Base-by-base conservation (phyloP, 2,329 filamentous ascomycete species). In the Aspergillus floridensis region DNA sequence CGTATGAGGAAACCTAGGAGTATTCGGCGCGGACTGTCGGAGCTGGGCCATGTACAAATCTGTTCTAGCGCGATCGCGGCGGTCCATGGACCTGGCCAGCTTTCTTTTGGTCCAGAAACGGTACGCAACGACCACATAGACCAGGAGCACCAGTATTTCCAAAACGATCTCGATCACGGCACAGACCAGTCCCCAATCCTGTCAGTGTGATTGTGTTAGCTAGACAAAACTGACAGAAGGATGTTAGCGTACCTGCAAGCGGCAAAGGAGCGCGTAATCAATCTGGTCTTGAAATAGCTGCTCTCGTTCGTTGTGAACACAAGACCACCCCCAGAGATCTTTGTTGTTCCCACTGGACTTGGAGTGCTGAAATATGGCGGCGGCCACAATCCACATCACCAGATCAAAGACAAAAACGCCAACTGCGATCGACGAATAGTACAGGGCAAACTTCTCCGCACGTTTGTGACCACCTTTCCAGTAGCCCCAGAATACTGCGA, bases 261-360 rank as follows among this genome's bases (percentile, higher is more conserved):
- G 89, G 81, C 95, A 99, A 66, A 98, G 84, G 53, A 99, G 88
- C 26, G 86, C 86, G 77, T 98, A 99, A 77, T 95, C 84, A 68
- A 99, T 85, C 69, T 95, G 88, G 58, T 93, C 82, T 62, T 86
- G 74, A 75, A 93, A 98, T 56, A 96, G 80, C 53, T 92, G 78
- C 57, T 88, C 81, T 62, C 93, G 88, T 65, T 88, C 86, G 76
- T 97, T 98, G 70, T 96, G 85, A 59, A 93, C 89, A 76, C 95
- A 99, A n/a, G 92, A 87, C 95, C 95, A 99, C 60, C 93, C 93
- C 95, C 95, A 99, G 77, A 99, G 86, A 76, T 99, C 95, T 76
- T 96, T 87, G 71, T 90, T 90, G 65, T 86, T 80, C 71, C 86
- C 86, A 72, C 84, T 90, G 69, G 86, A 84, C 74, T 88, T 90